These are phyloP conservation scores for Oleoguttula mirabilis DNA, from an alignment of 495 filamentous ascomycete genomes.

Conservation along the genomic window DNA sequence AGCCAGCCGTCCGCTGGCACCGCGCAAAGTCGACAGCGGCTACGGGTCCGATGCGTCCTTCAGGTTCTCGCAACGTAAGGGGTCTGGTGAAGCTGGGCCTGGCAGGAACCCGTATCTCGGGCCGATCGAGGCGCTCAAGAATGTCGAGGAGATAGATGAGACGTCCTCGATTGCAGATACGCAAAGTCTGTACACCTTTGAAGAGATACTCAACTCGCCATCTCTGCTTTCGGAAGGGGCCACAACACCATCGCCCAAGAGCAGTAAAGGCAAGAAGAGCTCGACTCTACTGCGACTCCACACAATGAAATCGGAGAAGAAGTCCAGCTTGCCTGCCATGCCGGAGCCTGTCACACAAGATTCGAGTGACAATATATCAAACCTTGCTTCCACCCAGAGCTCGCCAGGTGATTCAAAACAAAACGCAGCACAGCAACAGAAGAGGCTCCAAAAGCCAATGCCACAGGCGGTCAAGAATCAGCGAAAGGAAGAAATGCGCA, in stretches of 20 bases:
- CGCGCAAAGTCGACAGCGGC: conserved; percentile 18
- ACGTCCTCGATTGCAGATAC: conserved; percentile 6
- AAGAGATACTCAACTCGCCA: conserved; percentile 20
- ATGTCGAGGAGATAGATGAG: neutral
- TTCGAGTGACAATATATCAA: conserved; percentile 6
- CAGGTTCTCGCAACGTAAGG: neutral
- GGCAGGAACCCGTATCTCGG: neutral
- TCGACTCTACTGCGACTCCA: conserved; percentile 6
- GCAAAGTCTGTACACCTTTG: conserved; percentile 24
- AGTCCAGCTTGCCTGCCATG: neutral
- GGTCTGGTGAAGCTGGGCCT: neutral
- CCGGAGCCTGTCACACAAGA: neutral
- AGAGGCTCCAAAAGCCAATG: conserved; percentile 26
- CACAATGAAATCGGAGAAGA: conserved; percentile 6
- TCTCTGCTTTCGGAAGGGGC: conserved; percentile 3
- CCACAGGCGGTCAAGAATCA: conserved; percentile 19
- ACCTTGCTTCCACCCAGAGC: neutral
- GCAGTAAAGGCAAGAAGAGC: too few relatives aligned
- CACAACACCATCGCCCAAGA: too few relatives aligned
- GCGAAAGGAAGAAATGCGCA: conserved; percentile 10
- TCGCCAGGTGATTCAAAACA: conserved; percentile 4
- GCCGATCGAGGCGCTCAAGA: neutral
- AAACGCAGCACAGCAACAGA: conserved; percentile 11
- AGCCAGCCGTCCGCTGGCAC: neutral
- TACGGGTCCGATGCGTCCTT: conserved; percentile 13